These are phyloP conservation scores for Hamiltosporidium magnivora DNA, from an alignment of 371 early-diverging fungal species.

Conservation along the genomic window DNA sequence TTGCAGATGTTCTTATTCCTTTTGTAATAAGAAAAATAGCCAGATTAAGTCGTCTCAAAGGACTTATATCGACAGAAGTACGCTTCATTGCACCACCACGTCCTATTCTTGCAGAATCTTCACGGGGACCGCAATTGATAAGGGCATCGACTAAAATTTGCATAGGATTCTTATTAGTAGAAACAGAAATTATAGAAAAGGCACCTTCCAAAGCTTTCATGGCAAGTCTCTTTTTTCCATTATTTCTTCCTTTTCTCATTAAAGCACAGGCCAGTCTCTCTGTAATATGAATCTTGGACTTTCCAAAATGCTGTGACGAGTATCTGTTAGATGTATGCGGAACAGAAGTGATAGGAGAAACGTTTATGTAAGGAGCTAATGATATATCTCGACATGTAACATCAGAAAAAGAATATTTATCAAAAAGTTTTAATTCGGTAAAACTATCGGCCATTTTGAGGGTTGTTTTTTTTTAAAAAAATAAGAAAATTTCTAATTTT, in stretches of 20 bases:
- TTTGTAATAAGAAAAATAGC: slow-evolving; percentile 83
- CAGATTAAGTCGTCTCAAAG: slow-evolving; percentile 93
- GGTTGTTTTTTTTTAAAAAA: background rate
- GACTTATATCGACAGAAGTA: slow-evolving; percentile 99
- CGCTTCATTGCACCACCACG: slow-evolving; percentile 97
- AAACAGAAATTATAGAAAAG: slow-evolving; percentile 91
- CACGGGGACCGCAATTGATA: slow-evolving; percentile 98
- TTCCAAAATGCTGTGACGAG: slow-evolving; percentile 19
- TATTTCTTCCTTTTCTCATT: slow-evolving; percentile 99
- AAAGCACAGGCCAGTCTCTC: slow-evolving; percentile 97
- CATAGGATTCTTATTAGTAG: slow-evolving; percentile 95
- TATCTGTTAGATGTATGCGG: slow-evolving; percentile 8
- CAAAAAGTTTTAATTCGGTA: slow-evolving; percentile 2
- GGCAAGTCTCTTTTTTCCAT: slow-evolving; percentile 98
- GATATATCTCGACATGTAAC: background rate
- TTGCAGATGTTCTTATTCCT: slow-evolving; percentile 72
- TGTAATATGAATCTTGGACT: slow-evolving; percentile 79
- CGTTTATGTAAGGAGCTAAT: slow-evolving; percentile 3
- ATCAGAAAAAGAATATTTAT: background rate
- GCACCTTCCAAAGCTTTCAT: slow-evolving; percentile 95
- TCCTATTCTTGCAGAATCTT: slow-evolving; percentile 98
- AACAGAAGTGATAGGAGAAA: background rate
- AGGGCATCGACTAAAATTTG: slow-evolving; percentile 97
- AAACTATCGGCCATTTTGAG: background rate
- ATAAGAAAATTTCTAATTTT: background rate